Evolutionary conservation across 2,329 filamentous ascomycete genomes (phyloP), one percentile per base, ranked within the genome.

Genomic region (Cryphonectria naterciae): DNA sequence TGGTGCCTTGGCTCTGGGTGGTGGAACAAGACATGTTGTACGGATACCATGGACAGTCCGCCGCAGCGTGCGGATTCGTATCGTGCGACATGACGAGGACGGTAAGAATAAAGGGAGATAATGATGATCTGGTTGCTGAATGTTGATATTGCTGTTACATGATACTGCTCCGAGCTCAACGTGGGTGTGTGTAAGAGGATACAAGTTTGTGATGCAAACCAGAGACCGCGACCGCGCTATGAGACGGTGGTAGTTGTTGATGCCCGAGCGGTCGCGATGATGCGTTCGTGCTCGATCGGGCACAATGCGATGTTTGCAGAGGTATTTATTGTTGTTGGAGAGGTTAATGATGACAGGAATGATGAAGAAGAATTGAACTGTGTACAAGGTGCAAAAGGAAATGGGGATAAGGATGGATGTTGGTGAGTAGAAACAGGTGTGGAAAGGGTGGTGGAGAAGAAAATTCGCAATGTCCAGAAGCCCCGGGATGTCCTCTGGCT

Each of bases 121-220:
- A 46, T 46, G n/a, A 28, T n/a, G 35, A 22, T 11, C 7, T 25
- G 22, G 11, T 19, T 41, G 39, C 17, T 64, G 39, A n/a, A 32
- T 46, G 61, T 28, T 64, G 61, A 28, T 43, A 39, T 17, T 64
- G 39, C 37, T 46, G 61, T 46, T 64, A 46, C 37, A 32, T 46
- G 35, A 19, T 43, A 7, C 10, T 13, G 39, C 49, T 19, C 25
- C 25, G 10, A 19, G 32, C 22, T n/a, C 11, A 35, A 22, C 4
- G 19, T n/a, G 22, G 58, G 22, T 32, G 22, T 32, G 22, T 10
- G 3, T 10, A 11, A 39, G 58, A 37, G 32, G 19, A 61, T 25
- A 39, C 32, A 61, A 35, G 39, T 7, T 1, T 39, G 3, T 10
- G 35, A 25, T 39, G 2, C 22, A 5, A 37, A 35, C 35, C 7